Base-by-base conservation (phyloP, 768 basidiomycete genomes). In the Panellus pusillus region DNA sequence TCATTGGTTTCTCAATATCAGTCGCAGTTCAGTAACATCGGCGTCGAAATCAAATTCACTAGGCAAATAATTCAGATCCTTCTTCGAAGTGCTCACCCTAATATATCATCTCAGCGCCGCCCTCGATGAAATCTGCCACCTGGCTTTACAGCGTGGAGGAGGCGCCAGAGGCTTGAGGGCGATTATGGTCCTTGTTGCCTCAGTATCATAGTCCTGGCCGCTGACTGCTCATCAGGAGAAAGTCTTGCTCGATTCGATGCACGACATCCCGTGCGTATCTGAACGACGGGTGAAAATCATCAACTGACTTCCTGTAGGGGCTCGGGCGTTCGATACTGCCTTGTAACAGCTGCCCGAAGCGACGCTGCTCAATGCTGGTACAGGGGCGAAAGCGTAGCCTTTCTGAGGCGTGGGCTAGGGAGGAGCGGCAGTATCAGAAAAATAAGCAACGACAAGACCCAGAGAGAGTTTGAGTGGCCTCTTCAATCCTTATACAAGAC, bases 1-100 rank as follows among this genome's bases (percentile, higher is more conserved):
- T 93, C 93, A 3, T 78, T 98, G 13, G 78, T 96, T 43, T 91
- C 91, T 20, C 96, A 98, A 67, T 97, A 95, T 63, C 83, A 82
- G 24, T 81, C 91, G 4, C 76, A 93, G 36, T 94, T 95, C 66
- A 84, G 80, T 27, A 87, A 87, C 62, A 92, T 88, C 8, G 90
- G 89, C 4, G 85, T 89, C 18, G 92, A 94, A 60, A 84, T 97
- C 56, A 79, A 86, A 47, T 97, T 98, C 66, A 94, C 95, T 11
- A 35, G 32, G 32, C 32, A 35, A 35, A 7, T 14, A 35, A 35
- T 2, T 8, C 24, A 24, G 24, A 14, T 35, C 32, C 3, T 11
- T 35, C 32, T 35, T 24, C 8, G 32, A 35, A 35, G 32, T 14
- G 32, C 7, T 35, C 32, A 11, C 9, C 32, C 14, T 35, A 9